Evolutionary conservation across 768 basidiomycete species (phyloP).

Genomic region (Basidioascus undulatus): DNA sequence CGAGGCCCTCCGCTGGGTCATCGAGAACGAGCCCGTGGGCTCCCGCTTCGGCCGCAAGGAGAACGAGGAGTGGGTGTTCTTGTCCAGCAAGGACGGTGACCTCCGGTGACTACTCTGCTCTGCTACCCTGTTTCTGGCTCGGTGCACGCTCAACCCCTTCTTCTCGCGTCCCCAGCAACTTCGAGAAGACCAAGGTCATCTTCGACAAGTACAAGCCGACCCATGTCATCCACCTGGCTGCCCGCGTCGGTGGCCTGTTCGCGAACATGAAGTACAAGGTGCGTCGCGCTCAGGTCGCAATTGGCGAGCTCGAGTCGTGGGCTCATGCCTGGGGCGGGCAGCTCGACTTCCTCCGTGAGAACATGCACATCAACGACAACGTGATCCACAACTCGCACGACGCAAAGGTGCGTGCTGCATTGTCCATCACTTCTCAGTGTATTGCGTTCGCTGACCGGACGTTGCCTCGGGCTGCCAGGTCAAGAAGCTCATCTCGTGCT

Average conservation of each 20-base stretch:
- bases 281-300: neutral
- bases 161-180: neutral
- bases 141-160: neutral
- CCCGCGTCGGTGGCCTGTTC: slow-evolving; percentile 82
- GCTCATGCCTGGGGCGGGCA: slow-evolving; percentile 15
- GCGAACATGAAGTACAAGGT: slow-evolving; percentile 90
- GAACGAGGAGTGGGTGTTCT: slow-evolving; percentile 71
- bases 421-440: neutral
- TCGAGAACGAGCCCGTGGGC: slow-evolving; percentile 51
- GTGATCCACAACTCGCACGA: slow-evolving; percentile 53
- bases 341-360: slow-evolving; percentile 82
- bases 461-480: slow-evolving; percentile 14
- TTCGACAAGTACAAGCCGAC: slow-evolving; percentile 85
- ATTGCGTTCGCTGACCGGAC: neutral
- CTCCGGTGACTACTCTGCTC: slow-evolving; percentile 30
- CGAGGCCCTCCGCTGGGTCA: slow-evolving; percentile 51
- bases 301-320: neutral
- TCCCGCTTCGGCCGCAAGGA: slow-evolving; percentile 49
- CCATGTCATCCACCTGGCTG: slow-evolving; percentile 89
- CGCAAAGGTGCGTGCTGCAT: slow-evolving; percentile 20
- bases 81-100: slow-evolving; percentile 55
- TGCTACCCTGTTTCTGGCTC: neutral
- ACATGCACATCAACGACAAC: slow-evolving; percentile 86
- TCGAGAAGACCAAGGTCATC: slow-evolving; percentile 29
- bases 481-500: slow-evolving; percentile 71